Base-by-base conservation (phyloP, 305 asterid species). In the Ilex paraguariensis region DNA sequence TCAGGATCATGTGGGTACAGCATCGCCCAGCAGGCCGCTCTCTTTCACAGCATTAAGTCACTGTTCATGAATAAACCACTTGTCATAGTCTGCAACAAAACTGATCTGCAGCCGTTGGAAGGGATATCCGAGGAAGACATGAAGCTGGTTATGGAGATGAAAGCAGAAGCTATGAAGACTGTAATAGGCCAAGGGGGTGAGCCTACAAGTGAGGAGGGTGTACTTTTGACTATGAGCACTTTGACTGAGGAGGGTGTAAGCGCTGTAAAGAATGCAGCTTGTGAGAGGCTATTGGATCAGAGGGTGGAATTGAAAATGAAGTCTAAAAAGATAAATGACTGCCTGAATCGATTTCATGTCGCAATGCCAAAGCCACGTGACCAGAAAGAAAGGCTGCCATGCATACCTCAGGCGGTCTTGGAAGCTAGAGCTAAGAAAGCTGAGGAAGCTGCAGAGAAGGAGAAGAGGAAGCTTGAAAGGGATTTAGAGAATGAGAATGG, bases 1-100 rank as follows among this genome's bases (percentile, higher is more conserved):
- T 92, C 97, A 11, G 98, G 98, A 60, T 90, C 97, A 6, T 92
- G 98, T 76, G 98, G 98, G 32, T 92, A 92, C 68, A 90, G 78
- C 75, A 90, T 92, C 31, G 90, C 89, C 0, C 98, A 92, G 66
- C 97, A 92, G 77, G 95, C 96, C 0, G 94, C 97, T 51, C 87
- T 92, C 15, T 92, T 92, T 64, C 90, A 92, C 77, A 87, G 97
- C 82, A 92, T 92, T 62, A 92, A 92, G 75, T 85, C 98, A 12
- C 75, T 92, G 17, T 92, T 92, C 57, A 75, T 92, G 97, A 90
- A 87, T 81, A 92, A 90, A 32, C 98, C 98, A 0, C 71, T 92
- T 76, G 67, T 86, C 61, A 81, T 92, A 33, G 97, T 92, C 44
- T 89, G 97, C 74, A 92, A 92, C 76, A 89, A 92, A 80, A 87